Evolutionary conservation across 192 early-diverging fungal genomes (phyloP).

Genomic region (Gonapodya sp.): DNA sequence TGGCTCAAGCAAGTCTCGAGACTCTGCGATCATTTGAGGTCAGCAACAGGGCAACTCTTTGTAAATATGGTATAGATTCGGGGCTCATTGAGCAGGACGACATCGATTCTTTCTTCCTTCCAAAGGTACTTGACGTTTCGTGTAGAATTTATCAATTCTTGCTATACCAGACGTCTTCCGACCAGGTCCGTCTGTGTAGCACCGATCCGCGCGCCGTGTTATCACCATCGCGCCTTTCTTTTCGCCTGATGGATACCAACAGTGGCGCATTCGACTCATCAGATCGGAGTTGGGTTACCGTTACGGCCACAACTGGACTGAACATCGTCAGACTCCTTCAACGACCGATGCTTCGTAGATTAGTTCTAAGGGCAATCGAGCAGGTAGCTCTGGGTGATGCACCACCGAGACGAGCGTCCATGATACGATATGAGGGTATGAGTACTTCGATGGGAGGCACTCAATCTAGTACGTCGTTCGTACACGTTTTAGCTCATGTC

Average conservation of each 20-base stretch:
- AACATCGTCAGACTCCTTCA: neutral
- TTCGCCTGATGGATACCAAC: neutral
- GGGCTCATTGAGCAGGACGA: neutral
- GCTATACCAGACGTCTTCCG: too few relatives aligned
- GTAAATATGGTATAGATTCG: neutral
- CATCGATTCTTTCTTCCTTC: neutral
- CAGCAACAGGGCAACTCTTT: neutral
- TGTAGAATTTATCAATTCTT: too few relatives aligned
- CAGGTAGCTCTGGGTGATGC: neutral
- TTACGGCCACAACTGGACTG: neutral
- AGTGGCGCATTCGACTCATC: neutral
- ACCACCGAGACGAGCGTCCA: neutral
- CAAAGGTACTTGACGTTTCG: neutral
- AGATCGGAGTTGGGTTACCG: neutral
- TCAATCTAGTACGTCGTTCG: constrained; percentile 19
- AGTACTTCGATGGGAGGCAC: neutral
- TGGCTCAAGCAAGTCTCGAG: neutral
- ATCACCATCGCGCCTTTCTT: neutral
- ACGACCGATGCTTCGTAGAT: neutral
- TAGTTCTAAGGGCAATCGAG: neutral
- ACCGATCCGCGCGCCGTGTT: neutral
- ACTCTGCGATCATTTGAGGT: neutral
- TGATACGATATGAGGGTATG: neutral
- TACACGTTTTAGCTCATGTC: constrained; percentile 26
- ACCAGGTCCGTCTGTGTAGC: neutral